Conservation (phyloP, 805 yeast species). For the Nakazawaea wickerhamii region DNA sequence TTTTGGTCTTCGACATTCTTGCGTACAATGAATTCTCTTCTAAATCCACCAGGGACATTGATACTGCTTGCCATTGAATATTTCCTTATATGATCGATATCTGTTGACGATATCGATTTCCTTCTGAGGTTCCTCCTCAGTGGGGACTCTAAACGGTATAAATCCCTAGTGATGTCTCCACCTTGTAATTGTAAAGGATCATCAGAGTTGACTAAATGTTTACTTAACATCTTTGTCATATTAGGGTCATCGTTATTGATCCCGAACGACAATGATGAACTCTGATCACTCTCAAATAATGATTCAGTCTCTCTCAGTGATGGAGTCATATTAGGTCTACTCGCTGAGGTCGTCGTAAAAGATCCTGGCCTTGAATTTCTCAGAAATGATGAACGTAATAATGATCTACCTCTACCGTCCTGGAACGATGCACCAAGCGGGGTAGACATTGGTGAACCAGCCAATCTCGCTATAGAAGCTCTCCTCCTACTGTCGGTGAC, state of each 20-base stretch:
- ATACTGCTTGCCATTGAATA: conserved; percentile 63
- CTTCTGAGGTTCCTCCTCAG: conserved; percentile 23
- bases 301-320: conserved; percentile 17
- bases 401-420: conserved; percentile 11
- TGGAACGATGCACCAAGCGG: conserved; percentile 13
- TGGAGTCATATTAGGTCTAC: conserved; percentile 14
- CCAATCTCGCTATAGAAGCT: conserved; percentile 29
- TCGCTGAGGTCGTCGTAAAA: conserved; percentile 13
- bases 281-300: conserved; percentile 16
- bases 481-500: conserved; percentile 19
- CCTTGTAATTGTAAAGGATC: conserved; percentile 36
- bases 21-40: conserved; percentile 57
- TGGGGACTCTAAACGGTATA: conserved; percentile 26
- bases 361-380: conserved; percentile 9
- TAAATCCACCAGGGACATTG: conserved; percentile 78
- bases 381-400: conserved; percentile 9
- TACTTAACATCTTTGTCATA: conserved; percentile 27
- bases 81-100: conserved; percentile 36
- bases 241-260: conserved; percentile 26
- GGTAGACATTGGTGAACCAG: conserved; percentile 22
- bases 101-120: conserved; percentile 22
- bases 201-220: conserved; percentile 30
- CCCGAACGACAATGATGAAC: conserved; percentile 18
- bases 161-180: conserved; percentile 47
- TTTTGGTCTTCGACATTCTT: conserved; percentile 16